phyloP scores from a whole-genome alignment of 2,329 filamentous ascomycete genomes.

The Xylaria sp. region DNA sequence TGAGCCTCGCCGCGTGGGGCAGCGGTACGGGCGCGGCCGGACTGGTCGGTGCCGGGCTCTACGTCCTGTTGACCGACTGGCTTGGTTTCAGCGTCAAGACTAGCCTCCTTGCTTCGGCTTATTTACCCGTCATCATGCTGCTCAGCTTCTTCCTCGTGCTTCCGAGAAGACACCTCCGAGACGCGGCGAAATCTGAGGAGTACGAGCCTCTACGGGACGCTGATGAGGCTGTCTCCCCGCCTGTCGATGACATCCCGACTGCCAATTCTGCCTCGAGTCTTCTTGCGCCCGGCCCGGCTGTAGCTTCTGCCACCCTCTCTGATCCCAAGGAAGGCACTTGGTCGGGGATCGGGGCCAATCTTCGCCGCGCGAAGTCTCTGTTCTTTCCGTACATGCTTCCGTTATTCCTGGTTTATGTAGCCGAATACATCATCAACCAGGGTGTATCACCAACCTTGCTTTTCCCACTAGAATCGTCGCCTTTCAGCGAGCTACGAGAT shows the following conservation, averaged over 20 bases:
- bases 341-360: conserved; percentile 56
- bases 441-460: conserved; percentile 89
- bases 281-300: conserved; percentile 56
- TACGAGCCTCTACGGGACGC: conserved; percentile 64
- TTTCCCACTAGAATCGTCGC: conserved; percentile 79
- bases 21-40: conserved; percentile 92
- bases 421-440: conserved; percentile 98
- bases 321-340: conserved; percentile 46
- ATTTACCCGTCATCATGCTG: conserved; percentile 83
- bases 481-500: conserved; percentile 81
- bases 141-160: conserved; percentile 85
- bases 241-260: conserved; percentile 50
- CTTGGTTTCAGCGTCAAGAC: conserved; percentile 77
- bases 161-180: conserved; percentile 72
- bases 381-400: conserved; percentile 89
- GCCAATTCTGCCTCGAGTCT: conserved; percentile 60
- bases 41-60: conserved; percentile 85
- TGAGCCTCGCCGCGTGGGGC: conserved; percentile 90
- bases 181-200: conserved; percentile 54
- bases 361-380: conserved; percentile 74
- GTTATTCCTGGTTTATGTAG: conserved; percentile 89
- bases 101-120: conserved; percentile 81
- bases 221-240: conserved; percentile 54
- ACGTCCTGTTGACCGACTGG: conserved; percentile 85
- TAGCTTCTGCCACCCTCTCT: conserved; percentile 55